Conservation (phyloP, 495 filamentous ascomycete genomes). For the Xylaria palmicola region DNA sequence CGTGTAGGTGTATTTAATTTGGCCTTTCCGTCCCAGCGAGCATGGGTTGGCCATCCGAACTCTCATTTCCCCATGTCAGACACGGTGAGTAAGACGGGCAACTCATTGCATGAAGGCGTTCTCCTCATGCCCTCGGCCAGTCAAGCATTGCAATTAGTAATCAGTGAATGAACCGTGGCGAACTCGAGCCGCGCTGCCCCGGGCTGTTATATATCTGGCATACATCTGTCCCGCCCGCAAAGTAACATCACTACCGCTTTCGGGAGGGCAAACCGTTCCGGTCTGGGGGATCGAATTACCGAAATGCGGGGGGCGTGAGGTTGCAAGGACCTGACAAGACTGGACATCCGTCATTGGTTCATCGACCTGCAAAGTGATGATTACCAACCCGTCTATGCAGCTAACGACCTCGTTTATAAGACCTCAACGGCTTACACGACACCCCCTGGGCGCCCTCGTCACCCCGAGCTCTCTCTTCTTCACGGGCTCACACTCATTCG, state of each 20-base stretch:
- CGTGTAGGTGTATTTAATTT: no score
- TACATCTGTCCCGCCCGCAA: neutral
- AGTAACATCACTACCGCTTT: neutral
- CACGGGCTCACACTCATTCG: no score
- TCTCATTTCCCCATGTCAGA: neutral
- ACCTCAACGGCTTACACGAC: no score
- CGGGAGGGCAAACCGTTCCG: neutral
- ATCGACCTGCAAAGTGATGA: constrained; percentile 2
- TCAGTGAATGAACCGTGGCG: no score
- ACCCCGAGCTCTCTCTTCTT: neutral
- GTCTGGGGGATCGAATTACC: constrained; percentile 23
- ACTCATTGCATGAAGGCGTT: no score
- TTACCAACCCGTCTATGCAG: neutral
- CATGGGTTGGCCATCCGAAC: neutral
- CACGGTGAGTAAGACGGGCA: no score
- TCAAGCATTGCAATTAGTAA: neutral
- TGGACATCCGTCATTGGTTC: neutral
- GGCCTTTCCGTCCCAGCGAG: neutral
- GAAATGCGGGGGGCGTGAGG: constrained; percentile 24
- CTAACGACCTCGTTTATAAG: no score
- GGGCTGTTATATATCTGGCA: neutral
- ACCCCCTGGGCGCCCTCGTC: no score
- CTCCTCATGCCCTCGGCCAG: no score
- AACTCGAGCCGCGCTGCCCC: no score
- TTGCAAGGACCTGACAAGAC: neutral